Evolutionary conservation across 1,139 yeast species (phyloP).

Genomic region (Debaryomycetaceae sp.): DNA sequence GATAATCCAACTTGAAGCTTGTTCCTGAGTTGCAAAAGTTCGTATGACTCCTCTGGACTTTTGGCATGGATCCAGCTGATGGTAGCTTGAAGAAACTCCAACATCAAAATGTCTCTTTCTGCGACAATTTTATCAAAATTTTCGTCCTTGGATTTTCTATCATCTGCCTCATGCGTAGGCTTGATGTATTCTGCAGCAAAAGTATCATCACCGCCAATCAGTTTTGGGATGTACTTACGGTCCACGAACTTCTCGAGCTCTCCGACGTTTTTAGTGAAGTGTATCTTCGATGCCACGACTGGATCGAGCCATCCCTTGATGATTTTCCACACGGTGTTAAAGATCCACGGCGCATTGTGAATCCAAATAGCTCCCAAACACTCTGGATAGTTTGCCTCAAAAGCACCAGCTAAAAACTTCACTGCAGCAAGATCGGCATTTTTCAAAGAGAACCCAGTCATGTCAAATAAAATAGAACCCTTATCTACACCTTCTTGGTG

Average conservation of each 20-base stretch:
- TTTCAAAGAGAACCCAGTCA: constrained; percentile 44
- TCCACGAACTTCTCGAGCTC: constrained; percentile 34
- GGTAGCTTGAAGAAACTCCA: constrained; percentile 34
- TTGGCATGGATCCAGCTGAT: constrained; percentile 41
- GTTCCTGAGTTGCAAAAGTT: constrained; percentile 38
- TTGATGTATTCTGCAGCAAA: constrained; percentile 24
- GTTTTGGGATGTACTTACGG: constrained; percentile 32
- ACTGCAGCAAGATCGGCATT: constrained; percentile 44
- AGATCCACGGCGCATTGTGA: constrained; percentile 50
- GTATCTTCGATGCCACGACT: constrained; percentile 41
- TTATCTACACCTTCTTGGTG: constrained; percentile 34
- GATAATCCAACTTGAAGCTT: constrained; percentile 27
- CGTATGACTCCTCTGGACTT: constrained; percentile 36
- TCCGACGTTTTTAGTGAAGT: constrained; percentile 36
- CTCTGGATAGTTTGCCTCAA: constrained; percentile 51
- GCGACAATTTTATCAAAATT: constrained; percentile 23
- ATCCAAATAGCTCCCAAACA: constrained; percentile 38
- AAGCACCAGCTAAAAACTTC: constrained; percentile 42
- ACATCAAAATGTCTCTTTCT: constrained; percentile 31
- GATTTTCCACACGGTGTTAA: constrained; percentile 45
- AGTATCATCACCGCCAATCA: constrained; percentile 38
- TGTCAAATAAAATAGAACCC: constrained; percentile 41
- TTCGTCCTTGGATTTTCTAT: constrained; percentile 31
- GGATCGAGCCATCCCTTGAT: constrained; percentile 48
- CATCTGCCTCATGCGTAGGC: constrained; percentile 29